Base-by-base conservation (phyloP, 805 yeast genomes). In the Saturnispora besseyi region DNA sequence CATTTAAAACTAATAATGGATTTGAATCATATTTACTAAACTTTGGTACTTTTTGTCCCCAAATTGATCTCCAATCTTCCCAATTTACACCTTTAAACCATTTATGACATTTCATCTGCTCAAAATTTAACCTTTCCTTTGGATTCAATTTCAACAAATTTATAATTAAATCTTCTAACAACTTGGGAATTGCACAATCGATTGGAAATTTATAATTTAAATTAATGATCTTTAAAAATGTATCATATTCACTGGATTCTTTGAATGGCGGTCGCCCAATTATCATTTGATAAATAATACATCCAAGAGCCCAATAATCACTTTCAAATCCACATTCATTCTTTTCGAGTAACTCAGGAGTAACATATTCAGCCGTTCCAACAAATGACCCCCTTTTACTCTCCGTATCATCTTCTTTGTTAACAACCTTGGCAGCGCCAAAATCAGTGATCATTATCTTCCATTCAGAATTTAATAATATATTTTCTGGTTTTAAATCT, bases 321-420 rank as follows among this genome's bases (percentile, higher is more conserved):
- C 91, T 76, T 54, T 83, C 84, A 60, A 79, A 85, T 18, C 95
- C 93, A 61, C 96, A 87, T 34, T 76, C 72, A 63, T 91, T 93
- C 58, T 78, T 74, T 45, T 81, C 76, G 45, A 93, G 70, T 38
- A 93, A 69, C 64, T 93, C 99, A 0, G 98, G 99, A 0, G 96
- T 83, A 2, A 93, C 96, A 61, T 90, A 90, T 62, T 90, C 97
- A 0, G 98, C 98, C 1, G 99, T 91, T 0, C 99, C 99, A 3
- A 91, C 98, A 70, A 91, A 93, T 0, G 97, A 89, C 5, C 87
- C 85, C 24, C 63, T 51, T 26, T 53, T 51, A 26, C 50, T 50
- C 37, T 53, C 57, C 30, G 49, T 51, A 8, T 46, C 41, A 8
- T 37, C 42, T 5, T 7, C 15, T 31, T 45, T 22, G 26, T 15